Evolutionary conservation across 176 grass and related monocot genomes (phyloP), one percentile per base, ranked within the genome.

Genomic region (Carex kokanica): DNA sequence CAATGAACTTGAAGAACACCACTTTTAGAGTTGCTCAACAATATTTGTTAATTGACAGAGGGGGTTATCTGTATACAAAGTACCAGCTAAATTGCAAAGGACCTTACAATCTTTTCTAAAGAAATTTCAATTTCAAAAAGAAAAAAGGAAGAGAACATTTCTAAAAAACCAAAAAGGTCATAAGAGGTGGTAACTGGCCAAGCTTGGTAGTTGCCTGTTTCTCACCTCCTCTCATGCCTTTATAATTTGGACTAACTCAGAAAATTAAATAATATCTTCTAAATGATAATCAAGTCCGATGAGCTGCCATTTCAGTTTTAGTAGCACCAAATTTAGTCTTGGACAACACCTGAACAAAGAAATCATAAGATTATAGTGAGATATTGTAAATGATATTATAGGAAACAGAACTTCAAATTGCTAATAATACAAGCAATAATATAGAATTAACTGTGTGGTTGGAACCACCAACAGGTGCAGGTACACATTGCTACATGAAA

Each of bases 21-120:
- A 25, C 20, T 9, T 9, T 6, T 29, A 17, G 32, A 82, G 59
- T 82, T 82, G 60, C 60, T 62, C 61, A 66, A 82, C 41, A 67
- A 82, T 66, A 82, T 82, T 64, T 64, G 60, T 82, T 66, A 82
- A 66, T 67, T 49, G 27, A 82, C 80, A 82, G 36, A 73, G 41
- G 25, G 27, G 45, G 60, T 67, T 64, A 82, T 82, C 53, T 82
- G 80, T 66, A 82, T 82, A 82, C 80, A 82, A 51, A 9, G 18
- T 82, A 82, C 80, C 80, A 62, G 61, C 80, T 82, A 67, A 77
- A 77, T 29, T 60, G 34, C 31, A 15, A 61, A 82, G 43, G n/a
- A 52, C 45, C 59, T 47, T 66, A 82, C 80, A 82, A 66, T 51
- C 11, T 40, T 64, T 55, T 65, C 80, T 82, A 67, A 82, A 63